Percentiles rank a stretch among this genome's conserved stretches.
Evolutionary conservation across 2,329 filamentous ascomycete genomes (phyloP).

Genomic region (Neoascochyta sp.): DNA sequence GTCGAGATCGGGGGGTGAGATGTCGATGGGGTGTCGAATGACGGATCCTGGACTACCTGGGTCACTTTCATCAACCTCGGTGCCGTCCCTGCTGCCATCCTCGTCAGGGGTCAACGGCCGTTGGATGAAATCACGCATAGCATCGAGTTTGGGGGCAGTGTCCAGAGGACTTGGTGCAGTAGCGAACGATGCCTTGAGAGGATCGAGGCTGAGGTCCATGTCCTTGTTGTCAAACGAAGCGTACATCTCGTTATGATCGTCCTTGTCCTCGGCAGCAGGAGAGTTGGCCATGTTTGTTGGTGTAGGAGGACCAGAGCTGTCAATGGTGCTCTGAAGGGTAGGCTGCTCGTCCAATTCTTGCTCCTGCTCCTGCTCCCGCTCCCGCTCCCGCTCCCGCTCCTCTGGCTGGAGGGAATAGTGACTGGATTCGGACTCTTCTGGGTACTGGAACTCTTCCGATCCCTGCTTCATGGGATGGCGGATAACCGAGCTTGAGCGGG

Average conservation of each 20-base stretch:
- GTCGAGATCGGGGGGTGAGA: conserved; percentile 37
- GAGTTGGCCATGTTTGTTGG: conserved; percentile 38
- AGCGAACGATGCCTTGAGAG: conserved; percentile 48
- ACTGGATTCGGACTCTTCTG: conserved; percentile 24
- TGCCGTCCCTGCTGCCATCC: conserved; percentile 44
- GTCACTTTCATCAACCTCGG: conserved; percentile 47
- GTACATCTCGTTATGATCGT: conserved; percentile 45
- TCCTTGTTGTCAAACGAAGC: conserved; percentile 49
- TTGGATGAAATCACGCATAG: conserved; percentile 38
- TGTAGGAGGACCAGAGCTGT: conserved; percentile 46
- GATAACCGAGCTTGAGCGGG: conserved; percentile 53
- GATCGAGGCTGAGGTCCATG: conserved; percentile 53
- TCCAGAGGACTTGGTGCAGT: conserved; percentile 30
- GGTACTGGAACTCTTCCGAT: too few relatives aligned
- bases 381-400: conserved; percentile 16
- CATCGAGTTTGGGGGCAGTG: conserved; percentile 36
- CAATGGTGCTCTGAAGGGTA: conserved; percentile 34
- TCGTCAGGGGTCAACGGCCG: conserved; percentile 53
- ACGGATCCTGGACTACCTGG: conserved; percentile 83
- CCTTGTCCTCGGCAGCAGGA: conserved; percentile 27
- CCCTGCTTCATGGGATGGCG: conserved; percentile 47
- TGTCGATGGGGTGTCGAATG: conserved; percentile 66
- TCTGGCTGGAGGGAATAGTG: conserved; percentile 49
- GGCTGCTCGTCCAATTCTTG: conserved; percentile 25
- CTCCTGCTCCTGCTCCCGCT: background rate